Conservation (phyloP, 2,329 filamentous ascomycete genomes). For the Trematosphaeria pertusa region DNA sequence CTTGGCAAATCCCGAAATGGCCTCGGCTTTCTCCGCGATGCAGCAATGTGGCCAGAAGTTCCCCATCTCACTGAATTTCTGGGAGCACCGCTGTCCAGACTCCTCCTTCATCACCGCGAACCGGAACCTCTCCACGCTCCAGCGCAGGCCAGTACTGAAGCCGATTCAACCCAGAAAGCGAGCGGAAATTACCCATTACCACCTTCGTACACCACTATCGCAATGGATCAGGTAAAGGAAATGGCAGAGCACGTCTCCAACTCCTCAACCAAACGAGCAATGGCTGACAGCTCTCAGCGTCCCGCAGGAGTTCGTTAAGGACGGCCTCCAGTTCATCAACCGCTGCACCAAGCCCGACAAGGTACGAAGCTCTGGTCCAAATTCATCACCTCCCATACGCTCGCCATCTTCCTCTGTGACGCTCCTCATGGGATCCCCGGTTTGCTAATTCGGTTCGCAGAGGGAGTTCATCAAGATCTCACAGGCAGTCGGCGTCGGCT, state of each 20-base stretch:
- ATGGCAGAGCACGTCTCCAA: slow-evolving; percentile 63
- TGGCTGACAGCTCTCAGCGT: slow-evolving; percentile 40
- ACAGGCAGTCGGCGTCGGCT: slow-evolving; percentile 60
- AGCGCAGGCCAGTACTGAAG: too few species aligned
- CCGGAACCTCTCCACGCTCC: too few species aligned
- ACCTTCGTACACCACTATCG: slow-evolving; percentile 47
- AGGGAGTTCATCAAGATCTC: slow-evolving; percentile 57
- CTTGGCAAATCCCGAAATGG: slow-evolving; percentile 25
- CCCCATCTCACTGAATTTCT: slow-evolving; percentile 19
- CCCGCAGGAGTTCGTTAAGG: slow-evolving; percentile 53
- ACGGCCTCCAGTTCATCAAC: slow-evolving; percentile 58
- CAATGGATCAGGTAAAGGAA: slow-evolving; percentile 74
- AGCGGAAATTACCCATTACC: too few species aligned
- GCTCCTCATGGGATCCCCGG: too few species aligned
- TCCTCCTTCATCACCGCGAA: too few species aligned
- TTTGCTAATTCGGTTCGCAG: too few species aligned
- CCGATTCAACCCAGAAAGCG: too few species aligned
- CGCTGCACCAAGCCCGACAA: slow-evolving; percentile 54
- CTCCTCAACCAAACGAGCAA: neutral
- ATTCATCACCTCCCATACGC: neutral
- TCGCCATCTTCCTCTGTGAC: neutral
- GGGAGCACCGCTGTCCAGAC: too few species aligned
- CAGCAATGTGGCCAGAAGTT: slow-evolving; percentile 26
- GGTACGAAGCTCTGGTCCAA: slow-evolving; percentile 22
- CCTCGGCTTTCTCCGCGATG: slow-evolving; percentile 33